Percentiles rank a stretch among this genome's conserved stretches.
Evolutionary conservation across 495 filamentous ascomycete species (phyloP).

Genomic region (Parmelia sp.): DNA sequence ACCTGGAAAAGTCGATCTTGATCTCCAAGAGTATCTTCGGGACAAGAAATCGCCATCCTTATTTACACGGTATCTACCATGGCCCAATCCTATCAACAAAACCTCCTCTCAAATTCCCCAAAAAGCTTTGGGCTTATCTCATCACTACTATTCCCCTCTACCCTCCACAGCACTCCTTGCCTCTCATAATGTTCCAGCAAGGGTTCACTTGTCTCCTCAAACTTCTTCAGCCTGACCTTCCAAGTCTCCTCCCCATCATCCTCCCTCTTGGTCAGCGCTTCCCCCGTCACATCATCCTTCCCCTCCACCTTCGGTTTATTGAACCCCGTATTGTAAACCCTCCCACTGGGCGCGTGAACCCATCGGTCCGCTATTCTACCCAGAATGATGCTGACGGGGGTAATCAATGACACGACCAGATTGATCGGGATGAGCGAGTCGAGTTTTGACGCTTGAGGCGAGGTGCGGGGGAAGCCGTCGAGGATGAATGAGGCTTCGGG

Average conservation of each 20-base stretch:
- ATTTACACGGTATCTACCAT: not conserved
- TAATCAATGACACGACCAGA: conserved; percentile 61
- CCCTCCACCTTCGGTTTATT: conserved; percentile 75
- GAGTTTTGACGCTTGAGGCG: conserved; percentile 66
- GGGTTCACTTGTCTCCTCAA: conserved; percentile 78
- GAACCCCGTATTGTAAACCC: conserved; percentile 92
- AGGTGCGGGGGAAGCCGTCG: conserved; percentile 92
- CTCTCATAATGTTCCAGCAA: conserved; percentile 83
- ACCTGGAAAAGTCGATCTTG: not conserved
- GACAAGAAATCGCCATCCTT: not conserved
- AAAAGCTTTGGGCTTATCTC: conserved; percentile 87
- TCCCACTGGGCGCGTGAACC: conserved; percentile 87
- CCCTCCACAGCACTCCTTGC: conserved; percentile 81
- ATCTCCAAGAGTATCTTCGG: not conserved
- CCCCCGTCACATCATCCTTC: conserved; percentile 86
- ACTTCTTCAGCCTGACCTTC: conserved; percentile 67
- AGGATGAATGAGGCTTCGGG: conserved; percentile 85
- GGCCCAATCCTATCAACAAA: conserved; percentile 38
- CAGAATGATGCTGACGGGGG: conserved; percentile 65
- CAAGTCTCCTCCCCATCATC: conserved; percentile 88
- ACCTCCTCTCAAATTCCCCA: conserved; percentile 69
- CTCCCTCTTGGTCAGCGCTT: conserved; percentile 68
- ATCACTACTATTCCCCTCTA: conserved; percentile 80
- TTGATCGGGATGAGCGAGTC: conserved; percentile 84
- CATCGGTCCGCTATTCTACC: conserved; percentile 83